These are phyloP conservation scores for Phalaenopsis hybrid DNA, from an alignment of 116 monocot species.

Conservation along the genomic window DNA sequence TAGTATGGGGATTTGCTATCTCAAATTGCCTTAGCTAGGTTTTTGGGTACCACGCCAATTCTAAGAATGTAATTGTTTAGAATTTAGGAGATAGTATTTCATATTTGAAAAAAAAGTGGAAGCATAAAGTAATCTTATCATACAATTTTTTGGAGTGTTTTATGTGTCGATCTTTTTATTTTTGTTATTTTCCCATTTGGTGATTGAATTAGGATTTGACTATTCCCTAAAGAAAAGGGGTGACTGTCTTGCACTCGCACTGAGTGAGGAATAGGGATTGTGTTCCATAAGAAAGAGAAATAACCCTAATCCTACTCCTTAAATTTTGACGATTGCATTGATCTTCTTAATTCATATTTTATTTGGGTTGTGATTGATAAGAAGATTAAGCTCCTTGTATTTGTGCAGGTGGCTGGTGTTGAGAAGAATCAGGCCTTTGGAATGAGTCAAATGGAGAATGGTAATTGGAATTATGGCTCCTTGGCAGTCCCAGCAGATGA, in stretches of 20 bases:
- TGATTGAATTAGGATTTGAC: too few relatives aligned
- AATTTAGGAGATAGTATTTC: too few relatives aligned
- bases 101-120: too few relatives aligned
- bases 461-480: conserved; percentile 31
- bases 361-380: not conserved
- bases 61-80: not conserved
- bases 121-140: too few relatives aligned
- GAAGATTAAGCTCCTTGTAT: not conserved
- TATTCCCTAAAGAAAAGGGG: not conserved
- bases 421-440: conserved; percentile 50
- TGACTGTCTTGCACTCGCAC: too few relatives aligned
- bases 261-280: not conserved
- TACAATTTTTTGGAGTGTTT: not conserved
- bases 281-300: not conserved
- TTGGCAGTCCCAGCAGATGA: conserved; percentile 15
- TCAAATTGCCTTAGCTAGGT: not conserved
- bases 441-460: conserved; percentile 52
- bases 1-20: not conserved
- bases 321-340: not conserved
- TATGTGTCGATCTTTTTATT: not conserved
- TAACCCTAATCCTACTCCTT: not conserved
- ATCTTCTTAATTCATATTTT: not conserved
- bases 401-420: conserved; percentile 38
- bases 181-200: not conserved
- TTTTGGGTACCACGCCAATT: not conserved